Evolutionary conservation across 192 early-diverging fungal species (phyloP).

Genomic region (Phycomyces nitens): DNA sequence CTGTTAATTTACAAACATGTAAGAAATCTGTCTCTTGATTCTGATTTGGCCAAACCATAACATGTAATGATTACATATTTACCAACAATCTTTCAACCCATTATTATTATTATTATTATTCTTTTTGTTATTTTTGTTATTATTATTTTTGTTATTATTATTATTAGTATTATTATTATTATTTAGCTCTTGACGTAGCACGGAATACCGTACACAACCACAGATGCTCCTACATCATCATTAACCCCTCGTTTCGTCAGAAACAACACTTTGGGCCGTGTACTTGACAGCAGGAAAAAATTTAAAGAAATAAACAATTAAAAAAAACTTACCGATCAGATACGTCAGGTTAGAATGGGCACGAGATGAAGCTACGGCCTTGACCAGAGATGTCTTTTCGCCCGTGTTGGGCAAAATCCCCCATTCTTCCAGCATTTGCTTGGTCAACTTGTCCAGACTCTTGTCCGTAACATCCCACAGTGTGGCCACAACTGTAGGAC

Average conservation of each 20-base stretch:
- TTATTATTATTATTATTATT: too few relatives aligned
- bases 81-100: too few relatives aligned
- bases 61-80: too few relatives aligned
- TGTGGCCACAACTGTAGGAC: conserved; percentile 85
- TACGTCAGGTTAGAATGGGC: conserved; percentile 74
- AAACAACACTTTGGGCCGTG: neutral
- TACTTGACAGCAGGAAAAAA: neutral
- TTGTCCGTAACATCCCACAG: conserved; percentile 98
- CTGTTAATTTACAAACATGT: too few relatives aligned
- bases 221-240: conserved; percentile 54
- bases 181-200: conserved; percentile 6
- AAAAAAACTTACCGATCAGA: conserved; percentile 61
- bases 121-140: too few relatives aligned
- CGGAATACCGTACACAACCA: conserved; percentile 93
- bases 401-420: conserved; percentile 45
- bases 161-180: neutral
- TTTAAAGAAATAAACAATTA: neutral
- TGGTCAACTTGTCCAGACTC: conserved; percentile 90
- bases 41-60: too few relatives aligned
- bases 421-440: conserved; percentile 67
- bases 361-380: conserved; percentile 72
- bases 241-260: too few relatives aligned
- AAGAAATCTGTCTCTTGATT: too few relatives aligned
- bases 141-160: neutral
- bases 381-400: conserved; percentile 56